Base-by-base conservation (phyloP, 306 rosid species). In the Abrus precatorius region DNA sequence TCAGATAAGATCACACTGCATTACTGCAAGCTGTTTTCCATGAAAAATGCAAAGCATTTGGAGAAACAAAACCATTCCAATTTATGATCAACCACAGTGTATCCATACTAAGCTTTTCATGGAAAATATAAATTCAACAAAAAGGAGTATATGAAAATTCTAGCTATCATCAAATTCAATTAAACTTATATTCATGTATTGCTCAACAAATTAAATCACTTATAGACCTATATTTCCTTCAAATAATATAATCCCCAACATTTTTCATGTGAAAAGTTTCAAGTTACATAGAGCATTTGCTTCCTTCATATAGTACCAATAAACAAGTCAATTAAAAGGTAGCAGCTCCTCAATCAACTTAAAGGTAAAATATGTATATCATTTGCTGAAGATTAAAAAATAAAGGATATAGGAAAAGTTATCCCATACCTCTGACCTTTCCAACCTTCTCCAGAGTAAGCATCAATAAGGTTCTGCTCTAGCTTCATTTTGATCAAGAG, bases 361-460 rank as follows among this genome's bases (percentile, higher is more conserved):
- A 50, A 61, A 12, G 34, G 62, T 33, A 53, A 34, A n/a, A 6
- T 55, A 49, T 2, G 29, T 34, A 71, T 53, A 49, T 33, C 32
- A 56, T 57, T 54, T 62, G 20, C 60, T 63, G 27, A 56, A 69
- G 1, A 20, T 2, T 44, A n/a, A 11, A 76, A 10, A 57, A 33
- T 1, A 43, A 38, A 47, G 33, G 66, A 27, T 33, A 43, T 14
- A 44, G n/a, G 69, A 27, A 71, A 71, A 66, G 41, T 45, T 69
- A 56, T 72, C 32, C 55, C 53, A 29, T 88, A 94, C 98, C 98
- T 94, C 79, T 94, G 96, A 72, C 98, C 98, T 80, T 92, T 94
- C 98, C 98, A 92, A 79, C 98, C 97, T 86, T 94, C 98, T 60
- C 88, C 93, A 76, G 97, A 86, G 88, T 94, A 94, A 74, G 98